Evolutionary conservation across 192 early-diverging fungal species (phyloP), one percentile per base, ranked within the genome.

Genomic region (Coemansia sp.): DNA sequence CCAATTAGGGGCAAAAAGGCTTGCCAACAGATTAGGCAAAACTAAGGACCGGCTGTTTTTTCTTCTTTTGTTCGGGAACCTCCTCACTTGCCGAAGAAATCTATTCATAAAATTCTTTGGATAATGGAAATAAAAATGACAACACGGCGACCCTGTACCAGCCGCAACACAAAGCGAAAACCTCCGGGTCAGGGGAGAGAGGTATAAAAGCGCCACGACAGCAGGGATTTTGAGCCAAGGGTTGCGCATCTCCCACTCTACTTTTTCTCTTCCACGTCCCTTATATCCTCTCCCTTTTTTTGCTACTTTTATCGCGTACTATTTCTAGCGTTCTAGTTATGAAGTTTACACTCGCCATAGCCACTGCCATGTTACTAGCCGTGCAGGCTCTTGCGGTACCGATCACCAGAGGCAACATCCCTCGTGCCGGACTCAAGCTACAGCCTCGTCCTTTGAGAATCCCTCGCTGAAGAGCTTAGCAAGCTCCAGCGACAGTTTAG

Each of bases 121-220:
- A 55, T 55, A 55, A 55, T 30, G 23, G 23, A 52, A 55, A 30
- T 1, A 11, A 11, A 30, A 55, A 28, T 32, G 52, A 30, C 52
- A 55, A 55, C 52, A 30, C 26, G 11, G 49, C 23, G 50, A 37
- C 6, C 37, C 7, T 49, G 47, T 49, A 49, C 21, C 47, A 19
- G 52, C 52, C 11, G 28, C 26, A 14, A 32, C 28, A 13, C 28
- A 35, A 35, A 32, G 55, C 28, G 0, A 10, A 26, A 26, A 0
- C 26, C 26, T 2, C 52, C 52, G 52, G 28, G 52, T 55, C 52
- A 32, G 52, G 26, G 11, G 28, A 1, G 26, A 26, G 26, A 26
- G 26, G 14, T 55, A 32, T 55, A 55, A 55, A 55, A 55, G 52
- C 23, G 52, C 52, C 52, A 55, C 52, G 19, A 49, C 47, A 8